phyloP scores from a whole-genome alignment of 2,329 filamentous ascomycete genomes.

The Aspergillus fischeri region DNA sequence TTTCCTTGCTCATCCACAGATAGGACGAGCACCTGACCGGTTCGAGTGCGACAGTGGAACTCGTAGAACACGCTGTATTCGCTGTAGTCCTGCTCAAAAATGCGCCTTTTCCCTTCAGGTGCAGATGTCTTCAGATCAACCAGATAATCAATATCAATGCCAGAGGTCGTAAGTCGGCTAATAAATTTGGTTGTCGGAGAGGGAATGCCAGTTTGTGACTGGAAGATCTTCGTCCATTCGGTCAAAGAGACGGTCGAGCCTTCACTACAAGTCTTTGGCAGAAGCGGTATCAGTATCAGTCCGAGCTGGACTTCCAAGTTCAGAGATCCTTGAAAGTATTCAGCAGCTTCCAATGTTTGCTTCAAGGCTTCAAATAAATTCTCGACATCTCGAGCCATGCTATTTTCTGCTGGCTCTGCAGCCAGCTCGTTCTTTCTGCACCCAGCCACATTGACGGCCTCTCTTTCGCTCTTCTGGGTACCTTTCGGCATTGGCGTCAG shows the following conservation, averaged over 20 bases:
- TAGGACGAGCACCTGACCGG: conserved; percentile 29
- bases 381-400: conserved; percentile 10
- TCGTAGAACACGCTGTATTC: conserved; percentile 32
- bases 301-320: conserved; percentile 37
- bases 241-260: conserved; percentile 13
- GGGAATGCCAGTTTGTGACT: conserved; percentile 22
- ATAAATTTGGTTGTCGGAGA: conserved; percentile 32
- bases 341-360: conserved; percentile 30
- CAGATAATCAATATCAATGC: conserved; percentile 37
- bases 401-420: neutral
- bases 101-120: conserved; percentile 8
- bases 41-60: conserved; percentile 35
- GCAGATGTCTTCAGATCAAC: conserved; percentile 29
- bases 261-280: conserved; percentile 20
- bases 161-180: conserved; percentile 36
- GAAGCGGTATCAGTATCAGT: conserved; percentile 27
- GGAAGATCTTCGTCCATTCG: conserved; percentile 32
- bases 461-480: neutral
- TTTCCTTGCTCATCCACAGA: conserved; percentile 30
- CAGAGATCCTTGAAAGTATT: conserved; percentile 32
- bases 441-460: neutral
- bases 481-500: neutral
- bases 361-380: conserved; percentile 27
- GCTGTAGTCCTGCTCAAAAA: conserved; percentile 27
- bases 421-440: neutral